Percentiles rank a stretch among this genome's conserved stretches.
Conservation (phyloP, 345 rosid genomes). For the Gossypium australe region DNA sequence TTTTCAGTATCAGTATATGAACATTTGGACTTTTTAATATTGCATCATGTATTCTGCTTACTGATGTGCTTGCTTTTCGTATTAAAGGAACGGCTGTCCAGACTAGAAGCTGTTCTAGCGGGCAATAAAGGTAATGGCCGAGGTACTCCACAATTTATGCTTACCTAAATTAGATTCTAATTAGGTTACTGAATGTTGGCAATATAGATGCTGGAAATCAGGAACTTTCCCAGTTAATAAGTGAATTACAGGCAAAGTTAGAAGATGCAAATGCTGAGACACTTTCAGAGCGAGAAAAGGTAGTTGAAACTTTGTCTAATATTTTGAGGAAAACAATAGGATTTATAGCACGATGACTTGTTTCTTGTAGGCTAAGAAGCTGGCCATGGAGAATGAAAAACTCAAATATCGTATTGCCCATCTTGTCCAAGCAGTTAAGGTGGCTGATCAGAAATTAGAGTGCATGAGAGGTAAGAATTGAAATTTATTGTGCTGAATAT, state of each 20-base stretch:
- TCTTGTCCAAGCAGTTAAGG: constrained; percentile 13
- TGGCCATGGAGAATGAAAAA: constrained; percentile 13
- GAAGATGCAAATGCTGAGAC: constrained; percentile 2
- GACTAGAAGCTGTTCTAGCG: constrained; percentile 4
- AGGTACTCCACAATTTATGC: background rate
- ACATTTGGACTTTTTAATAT: background rate
- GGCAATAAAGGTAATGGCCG: background rate
- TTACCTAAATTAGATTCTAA: background rate
- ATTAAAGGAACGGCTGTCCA: constrained; percentile 9
- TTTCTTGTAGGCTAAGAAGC: constrained; percentile 14
- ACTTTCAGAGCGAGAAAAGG: background rate
- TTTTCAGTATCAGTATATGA: background rate
- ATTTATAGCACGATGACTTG: background rate
- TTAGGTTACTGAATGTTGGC: background rate
- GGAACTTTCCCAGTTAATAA: background rate
- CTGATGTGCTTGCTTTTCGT: background rate
- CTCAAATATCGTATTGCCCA: constrained; percentile 16
- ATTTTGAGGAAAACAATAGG: background rate
- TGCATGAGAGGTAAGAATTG: constrained; percentile 9
- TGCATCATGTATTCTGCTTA: background rate
- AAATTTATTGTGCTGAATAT: background rate
- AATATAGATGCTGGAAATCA: constrained; percentile 10
- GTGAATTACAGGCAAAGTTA: constrained; percentile 10
- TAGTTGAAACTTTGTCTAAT: background rate
- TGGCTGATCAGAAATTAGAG: constrained; percentile 12